Base-by-base conservation (phyloP, 1,284 basidiomycete genomes). In the Boletus sp. region DNA sequence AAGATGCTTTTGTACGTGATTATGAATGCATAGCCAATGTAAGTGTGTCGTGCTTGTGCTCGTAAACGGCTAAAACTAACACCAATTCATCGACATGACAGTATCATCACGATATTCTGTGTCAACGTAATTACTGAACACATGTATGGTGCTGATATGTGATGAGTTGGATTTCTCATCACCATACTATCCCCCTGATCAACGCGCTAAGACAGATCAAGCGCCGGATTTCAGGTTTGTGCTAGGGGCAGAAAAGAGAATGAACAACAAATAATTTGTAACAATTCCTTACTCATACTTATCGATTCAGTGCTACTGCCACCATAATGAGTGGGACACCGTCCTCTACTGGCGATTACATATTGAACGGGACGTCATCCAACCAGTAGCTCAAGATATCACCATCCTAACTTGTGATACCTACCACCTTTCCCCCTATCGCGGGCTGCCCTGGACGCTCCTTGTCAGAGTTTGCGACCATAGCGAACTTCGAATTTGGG, bases 391-490 rank as follows among this genome's bases (percentile, higher is more conserved):
- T 27, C 37, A 58, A 55, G 66, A 70, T 31, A 60, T 67, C 33
- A 40, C 50, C 7, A 51, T 17, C 58, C 14, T 70, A 17, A 50
- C 68, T 16, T 66, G 66, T 52, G 55, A 68, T n/a, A n/a, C n/a
- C n/a, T 2, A 27, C 60, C 33, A 52, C 38, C 19, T 35, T 11
- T 4, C 31, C 55, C 10, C 1, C 13, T 23, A 1, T 52, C 21
- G 48, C 53, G 6, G 1, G 0, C 6, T 56, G 52, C 31, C 0
- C 0, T 0, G 31, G 28, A 23, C 33, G 21, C 2, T 40, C 48
- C 27, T 23, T 70, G 38, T 27, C 23, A 4, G 49, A 67, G 40
- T 50, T 63, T 28, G 50, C 63, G 16, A 25, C 8, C 1, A 0
- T 14, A 6, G n/a, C 48, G 11, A 49, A 65, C 33, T 3, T 16